Base-by-base conservation (phyloP, 2,329 filamentous ascomycete species). In the Ophiobolus disseminans region DNA sequence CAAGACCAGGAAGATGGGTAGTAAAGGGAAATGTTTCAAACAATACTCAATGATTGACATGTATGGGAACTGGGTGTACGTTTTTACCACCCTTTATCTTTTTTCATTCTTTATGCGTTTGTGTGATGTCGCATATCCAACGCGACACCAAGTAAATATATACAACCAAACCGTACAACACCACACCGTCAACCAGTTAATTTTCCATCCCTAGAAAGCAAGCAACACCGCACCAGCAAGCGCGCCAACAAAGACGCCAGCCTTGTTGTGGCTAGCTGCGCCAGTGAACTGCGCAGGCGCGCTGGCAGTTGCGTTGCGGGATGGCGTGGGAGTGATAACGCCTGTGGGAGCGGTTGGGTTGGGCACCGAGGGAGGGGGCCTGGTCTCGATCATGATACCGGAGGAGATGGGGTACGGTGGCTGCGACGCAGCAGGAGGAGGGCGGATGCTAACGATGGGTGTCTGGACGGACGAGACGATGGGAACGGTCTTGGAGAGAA, bases 371-470 rank as follows among this genome's bases (percentile, higher is more conserved):
- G 68, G 67, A 1, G 64, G 56, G 3, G 68, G 58, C 16, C 45
- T 45, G 9, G 66, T 72, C 34, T 68, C 66, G 7, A 65, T 57
- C n/a, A 59, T 53, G 20, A 70, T 55, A 40, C 62, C 63, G 19
- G 48, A 54, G 16, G 57, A n/a, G n/a, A n/a, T 61, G 4, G 65
- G 58, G 55, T 53, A 68, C 1, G 64, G 59, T 30, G 57, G 46
- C 14, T 50, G 35, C 9, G 55, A 44, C 40, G 47, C 44, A 14
- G 40, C 45, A 17, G 52, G 17, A 13, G 16, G 37, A 49, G 42
- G 36, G 45, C 28, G 36, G 25, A n/a, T n/a, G n/a, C n/a, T n/a
- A n/a, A n/a, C n/a, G 23, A 30, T 36, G 8, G 42, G 41, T 28
- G 36, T 26, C 40, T 40, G 23, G 11, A 40, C 39, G n/a, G 55